Conservation (phyloP, 73 alveolate species). For the Tetrahymena elliotti region DNA sequence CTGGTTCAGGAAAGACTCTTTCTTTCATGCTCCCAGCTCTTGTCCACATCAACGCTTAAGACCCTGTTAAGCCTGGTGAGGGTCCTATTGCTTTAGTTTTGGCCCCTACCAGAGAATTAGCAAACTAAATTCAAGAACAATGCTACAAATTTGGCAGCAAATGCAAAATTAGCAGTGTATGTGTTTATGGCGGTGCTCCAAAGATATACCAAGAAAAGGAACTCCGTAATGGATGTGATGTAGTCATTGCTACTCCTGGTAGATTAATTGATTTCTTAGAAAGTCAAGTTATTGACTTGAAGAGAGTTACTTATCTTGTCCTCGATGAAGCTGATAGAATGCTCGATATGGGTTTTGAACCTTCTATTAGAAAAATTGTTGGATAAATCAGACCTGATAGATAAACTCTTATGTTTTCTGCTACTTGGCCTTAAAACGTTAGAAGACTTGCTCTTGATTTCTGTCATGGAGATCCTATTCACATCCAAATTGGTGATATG, state of each 20-base stretch:
- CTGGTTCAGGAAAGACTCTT: constrained; percentile 94
- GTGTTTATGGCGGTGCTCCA: constrained; percentile 82
- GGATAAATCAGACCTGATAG: constrained; percentile 46
- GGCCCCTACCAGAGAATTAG: constrained; percentile 90
- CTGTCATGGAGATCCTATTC: constrained; percentile 55
- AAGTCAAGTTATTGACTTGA: constrained; percentile 42
- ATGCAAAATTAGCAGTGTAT: constrained; percentile 68
- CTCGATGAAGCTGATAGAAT: constrained; percentile 92
- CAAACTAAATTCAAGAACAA: constrained; percentile 67
- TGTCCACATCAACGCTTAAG: constrained; percentile 49
- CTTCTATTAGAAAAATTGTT: constrained; percentile 64
- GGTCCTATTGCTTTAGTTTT: constrained; percentile 67
- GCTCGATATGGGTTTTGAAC: constrained; percentile 89
- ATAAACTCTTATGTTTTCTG: constrained; percentile 80
- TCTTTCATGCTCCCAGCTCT: constrained; percentile 81
- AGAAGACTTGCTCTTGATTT: constrained; percentile 66
- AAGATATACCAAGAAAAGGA: constrained; percentile 54
- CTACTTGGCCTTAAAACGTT: constrained; percentile 73
- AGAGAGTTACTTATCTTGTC: constrained; percentile 55
- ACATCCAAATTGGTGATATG: constrained; percentile 56
- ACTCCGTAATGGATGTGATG: constrained; percentile 61
- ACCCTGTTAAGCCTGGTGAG: constrained; percentile 11
- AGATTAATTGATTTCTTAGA: constrained; percentile 80
- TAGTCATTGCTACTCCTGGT: constrained; percentile 83
- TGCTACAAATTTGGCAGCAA: constrained; percentile 60